These are phyloP conservation scores for Phytophthora tubulina DNA, from an alignment of 352 stramenopile genomes.

Conservation along the genomic window DNA sequence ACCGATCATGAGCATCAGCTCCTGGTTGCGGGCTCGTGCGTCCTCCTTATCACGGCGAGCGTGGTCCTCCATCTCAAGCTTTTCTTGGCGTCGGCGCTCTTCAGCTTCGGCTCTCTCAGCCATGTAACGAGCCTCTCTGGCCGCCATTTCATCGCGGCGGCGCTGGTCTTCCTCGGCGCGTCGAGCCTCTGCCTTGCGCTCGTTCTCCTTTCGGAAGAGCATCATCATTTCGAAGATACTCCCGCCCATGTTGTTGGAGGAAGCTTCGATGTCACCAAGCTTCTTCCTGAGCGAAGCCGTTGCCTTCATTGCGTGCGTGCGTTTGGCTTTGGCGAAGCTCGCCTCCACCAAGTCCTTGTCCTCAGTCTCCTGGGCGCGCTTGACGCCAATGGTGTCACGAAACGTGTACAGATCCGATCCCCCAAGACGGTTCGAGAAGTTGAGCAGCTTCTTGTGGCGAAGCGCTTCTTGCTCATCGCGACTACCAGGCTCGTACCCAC, in stretches of 20 bases:
- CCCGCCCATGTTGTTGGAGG: background rate
- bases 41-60: slow-evolving; percentile 21
- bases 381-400: background rate
- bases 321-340: slow-evolving; percentile 7
- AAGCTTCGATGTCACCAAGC: background rate
- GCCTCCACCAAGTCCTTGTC: slow-evolving; percentile 2
- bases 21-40: background rate
- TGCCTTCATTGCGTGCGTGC: background rate
- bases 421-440: slow-evolving; percentile 6
- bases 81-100: slow-evolving; percentile 10
- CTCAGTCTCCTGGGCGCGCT: background rate
- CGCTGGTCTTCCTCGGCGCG: slow-evolving; percentile 7
- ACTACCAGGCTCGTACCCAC: background rate
- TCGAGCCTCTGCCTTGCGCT: slow-evolving; percentile 2
- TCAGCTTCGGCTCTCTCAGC: slow-evolving; percentile 10
- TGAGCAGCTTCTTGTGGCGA: background rate
- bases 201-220: slow-evolving; percentile 13
- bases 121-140: background rate
- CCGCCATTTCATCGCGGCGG: background rate
- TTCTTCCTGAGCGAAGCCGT: background rate
- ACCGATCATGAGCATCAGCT: slow-evolving; percentile 4
- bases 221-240: slow-evolving; percentile 13
- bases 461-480: slow-evolving; percentile 4
- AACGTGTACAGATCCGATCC: background rate
- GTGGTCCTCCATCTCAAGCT: slow-evolving; percentile 7